Evolutionary conservation across 2,329 filamentous ascomycete species (phyloP).

Genomic region (Coniochaeta ligniaria): DNA sequence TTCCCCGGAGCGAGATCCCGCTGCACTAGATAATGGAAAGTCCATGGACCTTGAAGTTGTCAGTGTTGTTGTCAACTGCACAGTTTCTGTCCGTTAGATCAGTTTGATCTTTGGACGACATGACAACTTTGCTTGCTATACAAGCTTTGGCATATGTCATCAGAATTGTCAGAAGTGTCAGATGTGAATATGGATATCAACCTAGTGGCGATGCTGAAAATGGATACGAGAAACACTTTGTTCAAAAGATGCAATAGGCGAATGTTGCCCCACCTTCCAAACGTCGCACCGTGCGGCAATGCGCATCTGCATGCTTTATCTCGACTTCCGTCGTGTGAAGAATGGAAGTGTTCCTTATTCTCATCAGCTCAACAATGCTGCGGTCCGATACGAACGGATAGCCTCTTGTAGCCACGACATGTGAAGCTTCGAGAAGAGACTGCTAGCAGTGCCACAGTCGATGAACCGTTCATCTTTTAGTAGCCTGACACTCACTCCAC

Average conservation of each 20-base stretch:
- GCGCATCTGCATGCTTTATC: background rate
- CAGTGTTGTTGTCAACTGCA: no score
- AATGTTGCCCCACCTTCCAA: background rate
- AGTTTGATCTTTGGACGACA: background rate
- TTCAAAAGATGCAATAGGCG: background rate
- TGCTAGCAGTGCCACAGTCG: background rate
- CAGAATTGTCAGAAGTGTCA: no score
- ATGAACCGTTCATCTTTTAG: background rate
- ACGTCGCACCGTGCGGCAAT: background rate
- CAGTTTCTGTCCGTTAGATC: background rate
- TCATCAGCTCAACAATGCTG: background rate
- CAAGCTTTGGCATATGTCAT: background rate
- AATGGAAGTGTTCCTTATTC: no score
- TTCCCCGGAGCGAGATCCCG: background rate
- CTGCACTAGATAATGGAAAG: background rate
- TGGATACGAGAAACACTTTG: constrained; percentile 1
- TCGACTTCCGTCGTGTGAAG: no score
- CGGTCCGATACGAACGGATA: background rate
- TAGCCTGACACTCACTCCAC: background rate
- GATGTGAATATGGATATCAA: no score
- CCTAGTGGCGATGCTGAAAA: background rate
- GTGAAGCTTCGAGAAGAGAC: background rate
- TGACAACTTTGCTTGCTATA: background rate
- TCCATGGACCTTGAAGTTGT: background rate
- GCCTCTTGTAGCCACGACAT: background rate